phyloP scores from a whole-genome alignment of 352 stramenopile genomes.

The Globisporangium cylindrosporum region DNA sequence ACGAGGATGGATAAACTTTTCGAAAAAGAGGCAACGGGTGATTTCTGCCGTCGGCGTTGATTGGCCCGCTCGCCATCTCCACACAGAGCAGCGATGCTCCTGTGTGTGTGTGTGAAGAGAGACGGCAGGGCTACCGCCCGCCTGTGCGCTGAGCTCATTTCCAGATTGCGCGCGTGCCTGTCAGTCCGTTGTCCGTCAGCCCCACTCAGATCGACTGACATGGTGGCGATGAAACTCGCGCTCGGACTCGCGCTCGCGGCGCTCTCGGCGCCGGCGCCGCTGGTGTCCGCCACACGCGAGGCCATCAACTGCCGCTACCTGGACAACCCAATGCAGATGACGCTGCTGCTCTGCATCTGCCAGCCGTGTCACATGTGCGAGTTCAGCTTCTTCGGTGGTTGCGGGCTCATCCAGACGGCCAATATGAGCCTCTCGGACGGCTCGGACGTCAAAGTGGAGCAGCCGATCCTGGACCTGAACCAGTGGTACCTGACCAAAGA shows the following conservation, averaged over 20 bases:
- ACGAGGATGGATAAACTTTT: background rate
- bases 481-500: slow-evolving; percentile 64
- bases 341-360: slow-evolving; percentile 37
- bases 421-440: slow-evolving; percentile 25
- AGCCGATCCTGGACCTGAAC: slow-evolving; percentile 40
- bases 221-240: slow-evolving; percentile 3
- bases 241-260: slow-evolving; percentile 6
- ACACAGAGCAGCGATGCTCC: background rate
- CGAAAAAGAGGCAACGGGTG: background rate
- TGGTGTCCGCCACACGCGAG: background rate
- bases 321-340: slow-evolving; percentile 22
- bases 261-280: background rate
- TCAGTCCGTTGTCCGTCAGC: background rate
- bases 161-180: background rate
- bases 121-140: too few species aligned
- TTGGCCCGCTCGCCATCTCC: background rate
- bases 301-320: slow-evolving; percentile 18
- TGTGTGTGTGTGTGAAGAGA: background rate
- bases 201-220: background rate
- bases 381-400: slow-evolving; percentile 22
- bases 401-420: slow-evolving; percentile 20
- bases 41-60: background rate
- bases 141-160: background rate
- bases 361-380: slow-evolving; percentile 39
- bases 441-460: slow-evolving; percentile 23